Evolutionary conservation across 352 stramenopile species (phyloP).

Genomic region (Globisporangium cystogenes): DNA sequence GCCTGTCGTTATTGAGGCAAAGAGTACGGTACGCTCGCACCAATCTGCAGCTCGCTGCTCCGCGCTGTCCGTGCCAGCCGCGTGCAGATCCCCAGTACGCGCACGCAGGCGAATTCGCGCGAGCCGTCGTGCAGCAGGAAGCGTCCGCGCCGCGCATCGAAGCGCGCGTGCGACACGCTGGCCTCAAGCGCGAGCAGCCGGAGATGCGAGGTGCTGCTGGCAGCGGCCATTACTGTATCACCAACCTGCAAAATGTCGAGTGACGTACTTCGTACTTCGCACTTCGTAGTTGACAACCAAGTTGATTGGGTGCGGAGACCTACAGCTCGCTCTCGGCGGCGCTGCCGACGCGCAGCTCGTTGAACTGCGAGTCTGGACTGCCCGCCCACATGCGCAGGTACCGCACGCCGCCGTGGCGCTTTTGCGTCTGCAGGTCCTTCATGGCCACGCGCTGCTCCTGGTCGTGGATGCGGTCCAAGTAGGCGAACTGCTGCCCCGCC

Average conservation of each 20-base stretch:
- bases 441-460: conserved; percentile 43
- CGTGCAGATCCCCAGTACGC: conserved; percentile 28
- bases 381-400: conserved; percentile 82
- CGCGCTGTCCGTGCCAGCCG: conserved; percentile 9
- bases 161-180: conserved; percentile 13
- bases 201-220: conserved; percentile 5
- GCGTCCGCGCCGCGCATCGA: conserved; percentile 9
- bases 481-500: conserved; percentile 44
- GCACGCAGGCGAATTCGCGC: conserved; percentile 16
- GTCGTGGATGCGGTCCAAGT: conserved; percentile 59
- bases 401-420: conserved; percentile 52
- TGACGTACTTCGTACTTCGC: too few species aligned
- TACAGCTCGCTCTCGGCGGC: not conserved
- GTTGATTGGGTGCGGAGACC: too few species aligned
- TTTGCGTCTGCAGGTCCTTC: conserved; percentile 54
- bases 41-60: conserved; percentile 20
- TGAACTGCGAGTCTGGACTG: conserved; percentile 74
- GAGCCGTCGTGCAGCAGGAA: conserved; percentile 15
- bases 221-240: not conserved
- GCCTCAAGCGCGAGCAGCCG: conserved; percentile 28
- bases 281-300: too few species aligned
- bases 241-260: not conserved
- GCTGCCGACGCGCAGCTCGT: conserved; percentile 6
- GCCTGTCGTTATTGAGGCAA: too few species aligned
- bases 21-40: conserved; percentile 5